These are phyloP conservation scores for Fagus sylvatica DNA, from an alignment of 306 rosid genomes.

Conservation along the genomic window DNA sequence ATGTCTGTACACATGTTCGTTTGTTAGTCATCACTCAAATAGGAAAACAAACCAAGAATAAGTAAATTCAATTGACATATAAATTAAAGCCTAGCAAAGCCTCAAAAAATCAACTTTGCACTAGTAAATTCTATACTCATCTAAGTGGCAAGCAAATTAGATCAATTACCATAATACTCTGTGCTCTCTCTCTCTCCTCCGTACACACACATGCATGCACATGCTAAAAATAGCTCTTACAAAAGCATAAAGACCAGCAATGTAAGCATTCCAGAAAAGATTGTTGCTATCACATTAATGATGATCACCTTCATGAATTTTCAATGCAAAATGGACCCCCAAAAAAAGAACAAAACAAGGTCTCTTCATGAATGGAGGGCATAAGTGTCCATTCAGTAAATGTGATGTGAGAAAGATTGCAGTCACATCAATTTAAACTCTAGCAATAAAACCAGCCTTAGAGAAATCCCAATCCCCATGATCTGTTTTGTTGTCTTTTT, in stretches of 20 bases:
- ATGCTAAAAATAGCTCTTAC: neutral
- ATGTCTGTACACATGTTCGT: slow-evolving; percentile 56
- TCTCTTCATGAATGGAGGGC: neutral
- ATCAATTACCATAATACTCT: neutral
- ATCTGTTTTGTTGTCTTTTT: too few relatives aligned
- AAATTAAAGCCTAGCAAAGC: neutral
- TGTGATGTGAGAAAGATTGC: neutral
- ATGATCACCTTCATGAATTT: neutral
- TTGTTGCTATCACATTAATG: neutral
- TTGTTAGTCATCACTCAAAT: slow-evolving; percentile 35
- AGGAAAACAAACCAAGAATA: slow-evolving; percentile 29
- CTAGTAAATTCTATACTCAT: neutral
- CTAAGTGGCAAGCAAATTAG: neutral
- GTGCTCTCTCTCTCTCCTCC: neutral
- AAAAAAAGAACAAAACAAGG: neutral
- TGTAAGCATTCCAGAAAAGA: neutral
- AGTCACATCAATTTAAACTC: neutral
- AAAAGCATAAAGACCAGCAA: neutral
- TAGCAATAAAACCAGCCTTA: too few relatives aligned
- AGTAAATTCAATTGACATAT: neutral
- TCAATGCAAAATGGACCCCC: neutral
- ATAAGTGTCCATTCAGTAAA: neutral
- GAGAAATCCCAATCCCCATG: too few relatives aligned
- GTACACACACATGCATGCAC: neutral
- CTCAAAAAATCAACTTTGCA: neutral